Evolutionary conservation across 768 basidiomycete genomes (phyloP).

Genomic region (Tulasnella sp.): DNA sequence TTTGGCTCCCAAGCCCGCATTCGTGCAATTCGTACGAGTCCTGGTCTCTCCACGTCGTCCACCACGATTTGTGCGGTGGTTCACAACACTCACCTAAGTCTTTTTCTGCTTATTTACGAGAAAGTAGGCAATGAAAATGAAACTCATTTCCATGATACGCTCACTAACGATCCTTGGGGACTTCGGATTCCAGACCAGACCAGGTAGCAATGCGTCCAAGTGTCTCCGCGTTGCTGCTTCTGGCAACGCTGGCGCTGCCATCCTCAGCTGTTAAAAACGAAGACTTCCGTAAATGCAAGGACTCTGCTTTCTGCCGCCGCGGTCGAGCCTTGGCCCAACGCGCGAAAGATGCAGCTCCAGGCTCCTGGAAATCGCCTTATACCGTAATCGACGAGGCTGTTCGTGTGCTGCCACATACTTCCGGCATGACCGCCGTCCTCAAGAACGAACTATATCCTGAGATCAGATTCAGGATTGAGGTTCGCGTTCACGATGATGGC

Average conservation of each 20-base stretch:
- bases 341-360: conserved; percentile 50
- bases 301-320: conserved; percentile 90
- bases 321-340: conserved; percentile 79
- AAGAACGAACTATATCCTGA: conserved; percentile 79
- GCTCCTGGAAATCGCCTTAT: conserved; percentile 82
- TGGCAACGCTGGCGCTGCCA: conserved; percentile 25
- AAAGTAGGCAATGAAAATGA: neutral
- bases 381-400: conserved; percentile 60
- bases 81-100: neutral
- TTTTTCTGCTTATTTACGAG: neutral
- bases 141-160: neutral
- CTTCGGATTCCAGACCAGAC: neutral
- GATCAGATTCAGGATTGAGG: conserved; percentile 72
- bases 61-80: neutral
- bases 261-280: conserved; percentile 45
- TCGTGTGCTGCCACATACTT: conserved; percentile 45
- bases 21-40: neutral
- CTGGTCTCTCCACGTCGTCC: neutral
- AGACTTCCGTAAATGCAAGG: conserved; percentile 94
- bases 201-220: neutral
- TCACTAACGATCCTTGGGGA: neutral
- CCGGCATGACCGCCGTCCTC: conserved; percentile 69
- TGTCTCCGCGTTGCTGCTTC: conserved; percentile 18
- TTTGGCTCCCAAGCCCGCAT: neutral
- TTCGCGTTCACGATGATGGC: conserved; percentile 82